phyloP scores from a whole-genome alignment of 306 rosid species.

The Rosa multiflora region DNA sequence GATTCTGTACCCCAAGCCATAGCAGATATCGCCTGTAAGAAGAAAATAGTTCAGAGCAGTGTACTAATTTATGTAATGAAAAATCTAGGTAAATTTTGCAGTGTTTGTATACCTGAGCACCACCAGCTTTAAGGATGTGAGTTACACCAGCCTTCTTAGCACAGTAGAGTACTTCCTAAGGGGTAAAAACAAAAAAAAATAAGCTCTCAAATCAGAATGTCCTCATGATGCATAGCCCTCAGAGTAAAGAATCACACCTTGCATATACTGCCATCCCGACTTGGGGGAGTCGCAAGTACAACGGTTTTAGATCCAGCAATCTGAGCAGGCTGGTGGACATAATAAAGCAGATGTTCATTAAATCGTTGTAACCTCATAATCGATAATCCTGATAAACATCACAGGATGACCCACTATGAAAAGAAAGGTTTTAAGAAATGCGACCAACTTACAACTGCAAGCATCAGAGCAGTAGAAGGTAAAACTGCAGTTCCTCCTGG shows the following conservation, averaged over 20 bases:
- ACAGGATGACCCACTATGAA: constrained; percentile 5
- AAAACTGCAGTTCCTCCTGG: constrained; percentile 99
- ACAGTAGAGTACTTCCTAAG: constrained; percentile 93
- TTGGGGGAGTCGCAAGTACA: constrained; percentile 95
- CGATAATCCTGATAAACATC: not conserved
- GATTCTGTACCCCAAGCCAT: constrained; percentile 99
- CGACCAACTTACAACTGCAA: constrained; percentile 75
- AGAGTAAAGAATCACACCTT: constrained; percentile 65
- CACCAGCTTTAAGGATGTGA: constrained; percentile 98
- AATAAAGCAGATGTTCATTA: constrained; percentile 31
- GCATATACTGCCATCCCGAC: constrained; percentile 81
- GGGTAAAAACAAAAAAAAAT: constrained; percentile 6
- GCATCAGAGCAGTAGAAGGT: constrained; percentile 99
- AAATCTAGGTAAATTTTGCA: not conserved
- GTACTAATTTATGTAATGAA: not conserved
- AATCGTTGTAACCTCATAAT: constrained; percentile 1
- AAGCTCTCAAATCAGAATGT: constrained; percentile 18
- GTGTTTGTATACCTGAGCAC: constrained; percentile 81
- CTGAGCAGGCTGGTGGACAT: constrained; percentile 78
- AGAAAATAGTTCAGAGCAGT: constrained; percentile 14
- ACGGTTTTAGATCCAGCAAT: constrained; percentile 93
- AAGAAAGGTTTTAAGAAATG: constrained; percentile 6
- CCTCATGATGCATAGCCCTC: constrained; percentile 7
- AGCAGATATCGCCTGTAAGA: constrained; percentile 80
- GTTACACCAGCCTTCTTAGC: constrained; percentile 99